Evolutionary conservation across 2,329 filamentous ascomycete species (phyloP).

Genomic region (Tympanopsis confertula): DNA sequence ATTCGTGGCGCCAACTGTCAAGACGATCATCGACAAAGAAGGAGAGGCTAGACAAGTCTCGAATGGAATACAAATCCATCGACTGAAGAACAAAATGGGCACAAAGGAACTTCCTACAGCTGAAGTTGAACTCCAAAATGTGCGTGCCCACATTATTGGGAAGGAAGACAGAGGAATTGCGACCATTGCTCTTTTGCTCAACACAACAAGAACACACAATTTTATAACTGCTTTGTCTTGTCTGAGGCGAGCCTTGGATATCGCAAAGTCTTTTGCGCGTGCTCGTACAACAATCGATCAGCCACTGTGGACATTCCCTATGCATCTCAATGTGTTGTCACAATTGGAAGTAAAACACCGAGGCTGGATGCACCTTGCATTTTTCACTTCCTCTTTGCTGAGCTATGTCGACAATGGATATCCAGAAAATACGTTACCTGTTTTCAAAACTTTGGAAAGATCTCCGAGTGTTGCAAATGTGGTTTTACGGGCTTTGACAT

Average conservation of each 20-base stretch:
- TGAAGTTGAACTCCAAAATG: slow-evolving; percentile 4
- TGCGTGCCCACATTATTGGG: slow-evolving; percentile 3
- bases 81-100: slow-evolving; percentile 4
- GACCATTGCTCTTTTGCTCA: slow-evolving; percentile 4
- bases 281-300: slow-evolving; percentile 21
- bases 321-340: slow-evolving; percentile 24
- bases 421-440: slow-evolving; percentile 14
- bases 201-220: slow-evolving; percentile 22
- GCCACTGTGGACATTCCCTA: slow-evolving; percentile 22
- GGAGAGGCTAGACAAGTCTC: slow-evolving; percentile 4
- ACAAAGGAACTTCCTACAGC: slow-evolving; percentile 6
- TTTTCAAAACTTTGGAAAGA: background rate
- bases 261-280: slow-evolving; percentile 25
- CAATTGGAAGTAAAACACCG: slow-evolving; percentile 23
- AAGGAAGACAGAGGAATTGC: slow-evolving; percentile 3
- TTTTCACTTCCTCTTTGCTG: slow-evolving; percentile 20
- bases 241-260: slow-evolving; percentile 24
- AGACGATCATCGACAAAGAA: slow-evolving; percentile 2
- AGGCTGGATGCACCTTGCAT: slow-evolving; percentile 20
- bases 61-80: slow-evolving; percentile 5
- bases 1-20: slow-evolving; percentile 3
- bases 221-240: slow-evolving; percentile 20
- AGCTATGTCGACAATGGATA: slow-evolving; percentile 16
- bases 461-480: background rate
- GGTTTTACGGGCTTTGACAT: slow-evolving; percentile 4